Evolutionary conservation across 2,329 filamentous ascomycete species (phyloP).

Genomic region (Fonsecaea erecta): DNA sequence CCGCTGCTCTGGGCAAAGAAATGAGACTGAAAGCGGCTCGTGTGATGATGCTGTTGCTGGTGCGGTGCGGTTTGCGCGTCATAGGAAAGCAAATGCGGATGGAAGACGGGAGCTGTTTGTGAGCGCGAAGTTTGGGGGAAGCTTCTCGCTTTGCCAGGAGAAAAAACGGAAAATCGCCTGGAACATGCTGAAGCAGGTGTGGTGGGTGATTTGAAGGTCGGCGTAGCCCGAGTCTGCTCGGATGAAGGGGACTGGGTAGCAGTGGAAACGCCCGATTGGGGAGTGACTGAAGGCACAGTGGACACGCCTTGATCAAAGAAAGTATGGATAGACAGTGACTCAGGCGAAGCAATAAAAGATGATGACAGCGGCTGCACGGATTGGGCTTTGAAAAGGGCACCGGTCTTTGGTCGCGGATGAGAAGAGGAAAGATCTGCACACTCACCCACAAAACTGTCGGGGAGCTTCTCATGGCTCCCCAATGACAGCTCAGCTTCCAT

Average conservation of each 20-base stretch:
- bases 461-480: constrained; percentile 49
- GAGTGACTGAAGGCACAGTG: constrained; percentile 16
- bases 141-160: constrained; percentile 26
- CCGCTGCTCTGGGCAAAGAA: constrained; percentile 61
- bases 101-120: not conserved
- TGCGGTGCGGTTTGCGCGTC: constrained; percentile 7
- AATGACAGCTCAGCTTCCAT: constrained; percentile 51
- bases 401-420: constrained; percentile 34
- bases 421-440: constrained; percentile 46
- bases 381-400: constrained; percentile 29
- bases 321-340: constrained; percentile 26
- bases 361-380: constrained; percentile 31
- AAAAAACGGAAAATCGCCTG: constrained; percentile 38
- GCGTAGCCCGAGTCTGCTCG: constrained; percentile 18
- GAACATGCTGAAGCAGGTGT: constrained; percentile 43
- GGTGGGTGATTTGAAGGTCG: constrained; percentile 44
- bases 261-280: constrained; percentile 24
- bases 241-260: constrained; percentile 22
- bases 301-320: constrained; percentile 13
- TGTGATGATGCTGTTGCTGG: constrained; percentile 12
- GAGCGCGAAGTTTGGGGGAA: constrained; percentile 13
- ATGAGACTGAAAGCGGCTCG: constrained; percentile 43
- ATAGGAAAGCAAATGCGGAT: constrained; percentile 17
- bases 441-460: constrained; percentile 54
- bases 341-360: constrained; percentile 28